Evolutionary conservation across 2,329 filamentous ascomycete species (phyloP).

Genomic region (Geoglossum cookeanum): DNA sequence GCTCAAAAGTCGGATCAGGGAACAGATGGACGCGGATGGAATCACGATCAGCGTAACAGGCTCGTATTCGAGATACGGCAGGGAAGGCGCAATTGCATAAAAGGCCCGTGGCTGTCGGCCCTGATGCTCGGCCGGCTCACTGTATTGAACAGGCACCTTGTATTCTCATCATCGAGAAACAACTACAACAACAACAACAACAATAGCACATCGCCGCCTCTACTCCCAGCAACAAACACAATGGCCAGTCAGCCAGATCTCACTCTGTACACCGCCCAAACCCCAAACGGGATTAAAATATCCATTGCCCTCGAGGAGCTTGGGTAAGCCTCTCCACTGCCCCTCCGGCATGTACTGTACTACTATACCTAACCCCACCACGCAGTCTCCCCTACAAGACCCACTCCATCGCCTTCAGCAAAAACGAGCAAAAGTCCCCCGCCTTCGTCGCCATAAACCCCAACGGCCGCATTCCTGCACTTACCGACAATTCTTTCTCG

Average conservation of each 20-base stretch:
- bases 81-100: too few relatives aligned
- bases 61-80: too few relatives aligned
- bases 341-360: neutral
- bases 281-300: constrained; percentile 51
- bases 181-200: too few relatives aligned
- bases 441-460: constrained; percentile 89
- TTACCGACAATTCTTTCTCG: constrained; percentile 61
- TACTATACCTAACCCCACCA: neutral
- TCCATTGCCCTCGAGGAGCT: constrained; percentile 77
- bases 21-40: too few relatives aligned
- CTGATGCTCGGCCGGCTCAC: too few relatives aligned
- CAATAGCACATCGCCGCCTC: too few relatives aligned
- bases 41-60: too few relatives aligned
- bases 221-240: neutral
- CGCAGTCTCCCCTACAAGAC: constrained; percentile 50
- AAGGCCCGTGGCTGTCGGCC: too few relatives aligned
- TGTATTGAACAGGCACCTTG: too few relatives aligned
- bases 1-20: too few relatives aligned
- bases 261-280: constrained; percentile 63
- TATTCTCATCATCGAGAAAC: too few relatives aligned
- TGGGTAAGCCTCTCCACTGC: constrained; percentile 21
- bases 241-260: constrained; percentile 35
- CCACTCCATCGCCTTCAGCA: constrained; percentile 45
- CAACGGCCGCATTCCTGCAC: constrained; percentile 75
- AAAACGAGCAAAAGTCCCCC: constrained; percentile 63